These are phyloP conservation scores for Spergularia azorica DNA, from an alignment of 179 eudicot species.

Conservation along the genomic window DNA sequence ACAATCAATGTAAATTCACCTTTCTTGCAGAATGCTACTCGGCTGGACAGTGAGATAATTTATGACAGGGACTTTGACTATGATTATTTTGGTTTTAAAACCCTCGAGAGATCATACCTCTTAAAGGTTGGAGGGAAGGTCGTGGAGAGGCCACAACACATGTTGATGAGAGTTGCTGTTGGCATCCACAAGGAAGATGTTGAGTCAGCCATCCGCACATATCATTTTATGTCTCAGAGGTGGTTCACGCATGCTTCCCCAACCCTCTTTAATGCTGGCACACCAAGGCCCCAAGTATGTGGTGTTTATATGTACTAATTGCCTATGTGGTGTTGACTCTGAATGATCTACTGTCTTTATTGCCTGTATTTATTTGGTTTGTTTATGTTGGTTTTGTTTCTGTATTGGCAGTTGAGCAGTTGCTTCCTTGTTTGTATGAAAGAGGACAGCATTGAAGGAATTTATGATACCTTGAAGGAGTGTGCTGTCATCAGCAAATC, in stretches of 20 bases:
- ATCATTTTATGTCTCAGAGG: slow-evolving; percentile 93
- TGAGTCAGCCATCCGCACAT: slow-evolving; percentile 79
- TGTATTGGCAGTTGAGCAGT: slow-evolving; percentile 75
- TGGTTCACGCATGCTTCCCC: slow-evolving; percentile 99
- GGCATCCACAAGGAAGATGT: slow-evolving; percentile 94
- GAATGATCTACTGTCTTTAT: background rate
- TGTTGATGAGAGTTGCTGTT: slow-evolving; percentile 97
- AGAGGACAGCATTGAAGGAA: slow-evolving; percentile 94
- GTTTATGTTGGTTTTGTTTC: background rate
- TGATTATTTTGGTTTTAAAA: slow-evolving; percentile 96
- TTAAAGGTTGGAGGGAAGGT: slow-evolving; percentile 71
- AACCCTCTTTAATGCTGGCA: slow-evolving; percentile 94
- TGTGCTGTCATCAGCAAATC: slow-evolving; percentile 97
- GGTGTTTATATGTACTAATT: background rate
- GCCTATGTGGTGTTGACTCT: background rate
- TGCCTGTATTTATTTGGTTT: background rate
- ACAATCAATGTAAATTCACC: background rate
- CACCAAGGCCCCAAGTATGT: slow-evolving; percentile 91
- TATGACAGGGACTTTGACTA: slow-evolving; percentile 98
- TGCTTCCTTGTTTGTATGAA: slow-evolving; percentile 94
- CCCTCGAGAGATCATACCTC: slow-evolving; percentile 95
- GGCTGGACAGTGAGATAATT: slow-evolving; percentile 90
- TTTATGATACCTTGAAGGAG: slow-evolving; percentile 86
- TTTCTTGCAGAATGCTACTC: slow-evolving; percentile 71
- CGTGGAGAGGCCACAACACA: slow-evolving; percentile 97